phyloP scores from a whole-genome alignment of 371 early-diverging fungal species.

The Cokeromyces recurvatus region DNA sequence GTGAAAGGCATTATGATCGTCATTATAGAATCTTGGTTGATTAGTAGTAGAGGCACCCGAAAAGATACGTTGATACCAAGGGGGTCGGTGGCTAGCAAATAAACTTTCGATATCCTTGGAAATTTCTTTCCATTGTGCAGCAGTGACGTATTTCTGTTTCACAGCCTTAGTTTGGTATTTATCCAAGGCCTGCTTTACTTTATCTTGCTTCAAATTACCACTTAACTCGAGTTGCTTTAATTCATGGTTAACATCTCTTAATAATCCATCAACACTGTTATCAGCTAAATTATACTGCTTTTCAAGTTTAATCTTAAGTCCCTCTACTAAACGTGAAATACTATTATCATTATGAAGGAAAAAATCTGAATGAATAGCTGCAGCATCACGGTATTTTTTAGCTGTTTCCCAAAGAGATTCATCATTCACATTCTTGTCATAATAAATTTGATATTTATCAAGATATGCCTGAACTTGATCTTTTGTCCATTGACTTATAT shows the following conservation, averaged over 20 bases:
- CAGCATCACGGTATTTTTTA: slow-evolving; percentile 33
- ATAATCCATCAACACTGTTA: slow-evolving; percentile 17
- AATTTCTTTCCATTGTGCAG: slow-evolving; percentile 32
- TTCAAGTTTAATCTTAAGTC: slow-evolving; percentile 28
- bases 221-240: slow-evolving; percentile 33
- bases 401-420: slow-evolving; percentile 21
- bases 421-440: slow-evolving; percentile 24
- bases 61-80: slow-evolving; percentile 28
- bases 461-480: slow-evolving; percentile 23
- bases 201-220: slow-evolving; percentile 30
- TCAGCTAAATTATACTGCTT: slow-evolving; percentile 24
- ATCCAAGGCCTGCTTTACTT: slow-evolving; percentile 27
- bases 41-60: slow-evolving; percentile 7
- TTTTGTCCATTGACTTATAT: slow-evolving; percentile 22
- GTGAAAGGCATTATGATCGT: slow-evolving; percentile 24
- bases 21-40: slow-evolving; percentile 3
- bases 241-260: slow-evolving; percentile 23
- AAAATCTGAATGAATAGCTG: slow-evolving; percentile 20
- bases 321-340: slow-evolving; percentile 27
- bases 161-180: slow-evolving; percentile 18
- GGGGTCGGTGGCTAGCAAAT: slow-evolving; percentile 15
- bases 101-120: slow-evolving; percentile 21
- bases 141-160: slow-evolving; percentile 28
- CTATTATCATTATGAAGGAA: slow-evolving; percentile 22
- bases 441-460: slow-evolving; percentile 30